Evolutionary conservation across 306 rosid genomes (phyloP), one percentile per base, ranked within the genome.

Genomic region (Vicia villosa): DNA sequence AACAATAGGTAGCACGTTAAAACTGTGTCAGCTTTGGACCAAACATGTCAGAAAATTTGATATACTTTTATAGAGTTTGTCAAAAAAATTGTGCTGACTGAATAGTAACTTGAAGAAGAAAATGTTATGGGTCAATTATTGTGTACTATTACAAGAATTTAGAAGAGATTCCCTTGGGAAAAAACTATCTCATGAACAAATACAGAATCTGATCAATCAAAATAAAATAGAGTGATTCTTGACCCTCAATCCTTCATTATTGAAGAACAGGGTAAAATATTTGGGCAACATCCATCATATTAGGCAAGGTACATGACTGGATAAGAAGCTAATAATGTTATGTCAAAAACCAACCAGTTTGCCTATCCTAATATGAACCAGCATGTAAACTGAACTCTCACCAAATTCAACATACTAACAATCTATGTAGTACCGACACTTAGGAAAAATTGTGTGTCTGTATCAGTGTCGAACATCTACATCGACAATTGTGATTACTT

Each of bases 11-110:
- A 67, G 42, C 57, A 82, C 65, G 75, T 74, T 83, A 64, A 77
- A 76, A 79, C 73, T 70, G 62, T 58, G 86, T 77, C 78, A 77
- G 77, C 40, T 68, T 17, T 36, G 69, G 76, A 73, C 82, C 79
- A 77, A 85, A 74, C 84, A 68, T 73, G 79, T 70, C 78, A 75
- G 74, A 66, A 80, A 78, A 57, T 54, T 30, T 21, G 36, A 66
- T 71, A 51, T 59, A 42, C 63, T 71, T 61, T 41, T 71, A 24
- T 30, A 62, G 34, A 45, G 5, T 30, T 36, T 68, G 42, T 65
- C 75, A 43, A 36, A 68, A 64, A 74, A 32, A 13, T 22, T 73
- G 78, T 58, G 77, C 70, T 30, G 32, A 49, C 24, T 57, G 51
- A 15, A 46, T 26, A 74, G 19, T 63, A 54, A 66, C 3, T 13